These are phyloP conservation scores for Chalaropsis thielavioides DNA, from an alignment of 2,329 filamentous ascomycete genomes.

Conservation along the genomic window DNA sequence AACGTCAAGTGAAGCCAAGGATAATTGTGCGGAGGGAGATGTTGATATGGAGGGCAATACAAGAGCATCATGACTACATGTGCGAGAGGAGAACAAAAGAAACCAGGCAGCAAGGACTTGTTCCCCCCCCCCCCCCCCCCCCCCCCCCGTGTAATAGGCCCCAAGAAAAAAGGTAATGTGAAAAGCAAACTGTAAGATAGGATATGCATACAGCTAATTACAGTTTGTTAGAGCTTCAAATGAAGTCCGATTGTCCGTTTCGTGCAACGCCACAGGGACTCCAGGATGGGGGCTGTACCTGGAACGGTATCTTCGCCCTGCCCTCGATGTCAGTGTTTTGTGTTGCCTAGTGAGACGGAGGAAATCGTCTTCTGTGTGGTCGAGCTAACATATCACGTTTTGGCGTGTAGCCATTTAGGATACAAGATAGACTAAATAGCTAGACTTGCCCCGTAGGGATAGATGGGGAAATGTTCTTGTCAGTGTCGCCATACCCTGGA, in stretches of 20 bases:
- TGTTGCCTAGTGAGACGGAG: too few relatives aligned
- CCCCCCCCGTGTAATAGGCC: background rate
- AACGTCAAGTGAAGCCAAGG: background rate
- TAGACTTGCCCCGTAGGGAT: background rate
- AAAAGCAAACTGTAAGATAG: background rate
- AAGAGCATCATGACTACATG: background rate
- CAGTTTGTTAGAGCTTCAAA: background rate
- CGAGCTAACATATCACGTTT: background rate
- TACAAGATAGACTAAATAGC: background rate
- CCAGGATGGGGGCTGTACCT: too few relatives aligned
- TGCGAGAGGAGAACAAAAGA: background rate
- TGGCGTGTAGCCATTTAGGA: background rate
- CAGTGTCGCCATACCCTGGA: background rate
- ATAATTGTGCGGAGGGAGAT: background rate
- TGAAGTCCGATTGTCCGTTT: too few relatives aligned
- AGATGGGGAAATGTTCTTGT: background rate
- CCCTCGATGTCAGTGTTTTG: too few relatives aligned
- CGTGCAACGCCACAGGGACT: too few relatives aligned
- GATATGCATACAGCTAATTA: background rate
- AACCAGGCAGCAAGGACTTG: background rate
- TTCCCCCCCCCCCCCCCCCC: too few relatives aligned
- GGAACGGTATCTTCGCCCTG: too few relatives aligned
- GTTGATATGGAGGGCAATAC: background rate
- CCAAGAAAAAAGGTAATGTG: background rate
- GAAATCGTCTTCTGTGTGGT: background rate